These are phyloP conservation scores for Debaryomyces nepalensis DNA, from an alignment of 1,139 yeast species.

Conservation along the genomic window DNA sequence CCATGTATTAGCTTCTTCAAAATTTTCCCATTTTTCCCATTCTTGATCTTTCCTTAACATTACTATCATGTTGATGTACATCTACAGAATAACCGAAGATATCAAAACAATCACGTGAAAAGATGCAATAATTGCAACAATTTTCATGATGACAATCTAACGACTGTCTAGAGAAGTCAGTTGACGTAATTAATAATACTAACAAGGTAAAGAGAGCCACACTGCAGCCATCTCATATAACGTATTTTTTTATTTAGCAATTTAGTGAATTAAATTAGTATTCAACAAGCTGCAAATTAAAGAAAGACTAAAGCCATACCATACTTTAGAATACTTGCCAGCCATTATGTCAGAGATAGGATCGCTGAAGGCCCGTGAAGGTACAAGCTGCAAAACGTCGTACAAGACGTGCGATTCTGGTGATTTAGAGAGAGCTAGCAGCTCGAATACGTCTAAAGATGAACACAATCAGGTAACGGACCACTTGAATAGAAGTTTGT, in stretches of 20 bases:
- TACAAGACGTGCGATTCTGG: not conserved
- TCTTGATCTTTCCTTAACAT: too few species aligned
- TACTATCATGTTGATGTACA: not conserved
- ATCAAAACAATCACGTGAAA: conserved; percentile 10
- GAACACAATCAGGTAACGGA: conserved; percentile 9
- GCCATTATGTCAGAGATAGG: conserved; percentile 4
- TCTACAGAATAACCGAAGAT: not conserved
- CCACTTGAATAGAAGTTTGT: conserved; percentile 45
- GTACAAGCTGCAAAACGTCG: not conserved
- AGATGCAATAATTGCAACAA: conserved; percentile 11
- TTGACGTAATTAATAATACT: not conserved
- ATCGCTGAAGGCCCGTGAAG: not conserved
- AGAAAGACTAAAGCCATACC: too few species aligned
- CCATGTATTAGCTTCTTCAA: too few species aligned
- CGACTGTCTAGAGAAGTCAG: not conserved
- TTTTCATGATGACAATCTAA: not conserved
- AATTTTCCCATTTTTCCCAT: too few species aligned
- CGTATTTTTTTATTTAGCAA: too few species aligned
- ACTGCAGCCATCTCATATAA: conserved; percentile 1
- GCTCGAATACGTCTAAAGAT: conserved; percentile 1
- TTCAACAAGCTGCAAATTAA: too few species aligned
- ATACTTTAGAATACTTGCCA: not conserved
- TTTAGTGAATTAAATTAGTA: too few species aligned
- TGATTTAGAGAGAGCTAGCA: conserved; percentile 7
- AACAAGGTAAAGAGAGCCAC: not conserved